Evolutionary conservation across 495 filamentous ascomycete species (phyloP).

Genomic region (Aeminium ludgeri): DNA sequence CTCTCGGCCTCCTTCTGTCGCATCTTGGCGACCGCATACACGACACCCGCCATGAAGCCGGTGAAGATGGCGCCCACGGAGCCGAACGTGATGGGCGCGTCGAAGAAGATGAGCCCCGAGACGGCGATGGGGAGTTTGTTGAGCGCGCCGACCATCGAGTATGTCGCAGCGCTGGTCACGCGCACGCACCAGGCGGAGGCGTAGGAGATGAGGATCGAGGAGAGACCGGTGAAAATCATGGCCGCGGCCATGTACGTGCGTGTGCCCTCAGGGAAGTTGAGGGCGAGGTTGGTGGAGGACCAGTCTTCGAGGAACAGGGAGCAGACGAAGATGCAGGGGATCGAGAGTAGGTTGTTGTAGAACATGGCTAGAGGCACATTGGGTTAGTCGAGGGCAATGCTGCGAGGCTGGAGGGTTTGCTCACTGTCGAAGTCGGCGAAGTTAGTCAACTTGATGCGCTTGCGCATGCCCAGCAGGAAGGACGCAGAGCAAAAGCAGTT

Average conservation of each 20-base stretch:
- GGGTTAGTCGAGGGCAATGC: constrained; percentile 17
- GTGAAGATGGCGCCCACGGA: constrained; percentile 76
- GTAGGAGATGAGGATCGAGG: constrained; percentile 95
- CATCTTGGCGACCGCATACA: constrained; percentile 84
- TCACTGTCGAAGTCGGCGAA: constrained; percentile 91
- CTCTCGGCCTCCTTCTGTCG: constrained; percentile 41
- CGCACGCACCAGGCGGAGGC: constrained; percentile 97
- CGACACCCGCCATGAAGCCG: constrained; percentile 80
- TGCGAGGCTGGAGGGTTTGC: neutral
- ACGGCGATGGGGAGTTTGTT: constrained; percentile 95
- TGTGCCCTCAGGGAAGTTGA: constrained; percentile 69
- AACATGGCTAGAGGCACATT: constrained; percentile 64
- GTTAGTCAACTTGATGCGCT: constrained; percentile 97
- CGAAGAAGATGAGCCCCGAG: constrained; percentile 84
- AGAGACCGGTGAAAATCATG: constrained; percentile 89
- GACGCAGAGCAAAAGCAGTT: constrained; percentile 93
- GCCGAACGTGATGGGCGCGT: constrained; percentile 82
- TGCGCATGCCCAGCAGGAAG: constrained; percentile 86
- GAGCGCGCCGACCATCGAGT: constrained; percentile 93
- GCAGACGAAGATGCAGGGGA: constrained; percentile 72
- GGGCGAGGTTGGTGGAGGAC: constrained; percentile 64
- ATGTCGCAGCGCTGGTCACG: constrained; percentile 88
- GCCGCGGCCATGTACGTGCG: constrained; percentile 58
- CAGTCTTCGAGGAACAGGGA: constrained; percentile 83
- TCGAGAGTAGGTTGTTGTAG: constrained; percentile 98